These are phyloP conservation scores for Kingdonia uniflora DNA, from an alignment of 164 flowering plant species.

Conservation along the genomic window DNA sequence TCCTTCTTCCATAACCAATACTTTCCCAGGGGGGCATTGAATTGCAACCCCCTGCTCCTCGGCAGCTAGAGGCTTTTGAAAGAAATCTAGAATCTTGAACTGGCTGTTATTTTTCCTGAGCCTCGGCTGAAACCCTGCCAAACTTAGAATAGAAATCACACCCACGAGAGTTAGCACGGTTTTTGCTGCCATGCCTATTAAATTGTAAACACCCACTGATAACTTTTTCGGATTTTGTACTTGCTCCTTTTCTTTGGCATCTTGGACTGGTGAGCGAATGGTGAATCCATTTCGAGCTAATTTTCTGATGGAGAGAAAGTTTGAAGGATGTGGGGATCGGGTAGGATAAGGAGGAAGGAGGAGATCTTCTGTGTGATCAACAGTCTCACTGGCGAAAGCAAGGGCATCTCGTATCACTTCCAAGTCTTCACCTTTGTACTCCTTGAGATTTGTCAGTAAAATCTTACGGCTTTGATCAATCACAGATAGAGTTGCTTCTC, in stretches of 20 bases:
- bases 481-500: conserved; percentile 66
- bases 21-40: conserved; percentile 80
- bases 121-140: conserved; percentile 60
- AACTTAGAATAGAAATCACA: conserved; percentile 44
- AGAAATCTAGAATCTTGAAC: conserved; percentile 24
- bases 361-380: conserved; percentile 56
- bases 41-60: conserved; percentile 9
- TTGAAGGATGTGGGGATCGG: conserved; percentile 45
- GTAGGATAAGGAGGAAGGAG: conserved; percentile 89
- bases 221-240: no score
- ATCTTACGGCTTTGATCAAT: conserved; percentile 64
- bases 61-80: conserved; percentile 20
- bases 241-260: no score
- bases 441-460: conserved; percentile 64
- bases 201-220: no score
- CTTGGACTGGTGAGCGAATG: background rate
- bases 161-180: conserved; percentile 52
- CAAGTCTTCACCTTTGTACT: conserved; percentile 72
- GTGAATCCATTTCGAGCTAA: conserved; percentile 25
- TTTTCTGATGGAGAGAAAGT: conserved; percentile 18
- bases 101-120: conserved; percentile 25
- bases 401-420: conserved; percentile 78
- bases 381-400: conserved; percentile 74
- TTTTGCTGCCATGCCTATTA: conserved; percentile 46
- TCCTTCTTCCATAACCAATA: conserved; percentile 61